Evolutionary conservation across 345 rosid genomes (phyloP), one percentile per base, ranked within the genome.

Genomic region (Syzygium aqueum): DNA sequence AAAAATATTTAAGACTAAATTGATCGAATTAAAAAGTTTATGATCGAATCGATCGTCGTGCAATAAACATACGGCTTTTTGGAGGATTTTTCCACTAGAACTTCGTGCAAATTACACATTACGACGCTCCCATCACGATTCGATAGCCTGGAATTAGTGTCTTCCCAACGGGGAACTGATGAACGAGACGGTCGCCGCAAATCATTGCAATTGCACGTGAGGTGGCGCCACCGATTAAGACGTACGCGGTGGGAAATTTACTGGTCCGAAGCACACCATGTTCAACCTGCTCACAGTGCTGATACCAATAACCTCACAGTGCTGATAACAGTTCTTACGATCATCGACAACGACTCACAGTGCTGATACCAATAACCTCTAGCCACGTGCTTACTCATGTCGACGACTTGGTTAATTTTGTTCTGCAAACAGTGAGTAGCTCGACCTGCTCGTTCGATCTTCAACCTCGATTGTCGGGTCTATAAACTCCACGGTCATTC

Each of bases 21-120:
- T 17, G 56, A 6, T 53, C 22, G 17, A 17, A 6, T 53, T 67
- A 0, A 67, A 67, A 65, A 65, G 5, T 17, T 17, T 16, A 33
- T 0, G 5, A 33, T 2, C 3, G 1, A 21, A 54, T 7, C 21
- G 1, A 21, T 8, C 4, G 10, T 1, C 23, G 1, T 7, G 9
- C 8, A 21, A 53, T 7, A 53, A 0, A 8, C 7, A 2, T 21
- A 54, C 0, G 23, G 22, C 22, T 0, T 21, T 54, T 22, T 8
- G 9, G 25, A 54, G 1, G 22, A 22, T 23, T 22, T 54, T 8
- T 0, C 11, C 59, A 4, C 11, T 22, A 9, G 17, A 37, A 19
- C 80, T 4, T 2, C 7, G 5, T 0, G 25, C 80, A 2, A 73
- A 25, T 73, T 6, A 37, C 9, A 21, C 23, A 2, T 5, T 2